Evolutionary conservation across 495 filamentous ascomycete genomes (phyloP).

Genomic region (Talaromyces trachyspermus): DNA sequence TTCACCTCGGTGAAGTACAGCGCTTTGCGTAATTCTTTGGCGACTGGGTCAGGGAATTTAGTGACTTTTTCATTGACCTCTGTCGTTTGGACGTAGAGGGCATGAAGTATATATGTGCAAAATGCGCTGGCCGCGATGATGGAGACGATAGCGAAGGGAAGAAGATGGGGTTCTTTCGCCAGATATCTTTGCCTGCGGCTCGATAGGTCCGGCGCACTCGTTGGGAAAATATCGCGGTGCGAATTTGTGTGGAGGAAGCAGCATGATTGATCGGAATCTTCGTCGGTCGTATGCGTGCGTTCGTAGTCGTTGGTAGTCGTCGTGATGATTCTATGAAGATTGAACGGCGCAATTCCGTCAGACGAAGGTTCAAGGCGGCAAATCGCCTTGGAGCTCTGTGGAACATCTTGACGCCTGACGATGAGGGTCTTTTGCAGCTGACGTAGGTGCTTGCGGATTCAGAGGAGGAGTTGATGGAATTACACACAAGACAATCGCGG

Average conservation of each 20-base stretch:
- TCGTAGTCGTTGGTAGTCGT: neutral
- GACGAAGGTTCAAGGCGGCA: slow-evolving; percentile 2
- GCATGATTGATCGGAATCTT: neutral
- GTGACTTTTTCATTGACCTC: slow-evolving; percentile 59
- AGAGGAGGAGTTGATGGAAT: neutral
- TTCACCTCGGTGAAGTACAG: slow-evolving; percentile 77
- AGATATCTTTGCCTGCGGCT: slow-evolving; percentile 35
- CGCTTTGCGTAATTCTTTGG: slow-evolving; percentile 72
- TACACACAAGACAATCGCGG: neutral
- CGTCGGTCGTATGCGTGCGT: slow-evolving; percentile 22
- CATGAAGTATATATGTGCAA: slow-evolving; percentile 30
- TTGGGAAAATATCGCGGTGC: slow-evolving; percentile 20
- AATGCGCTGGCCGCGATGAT: slow-evolving; percentile 30
- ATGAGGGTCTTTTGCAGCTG: no score
- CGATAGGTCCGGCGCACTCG: slow-evolving; percentile 26
- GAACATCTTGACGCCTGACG: neutral
- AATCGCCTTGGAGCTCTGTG: neutral
- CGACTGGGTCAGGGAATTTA: slow-evolving; percentile 73
- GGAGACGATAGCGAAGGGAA: slow-evolving; percentile 42
- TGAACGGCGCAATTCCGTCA: neutral
- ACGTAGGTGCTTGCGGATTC: neutral
- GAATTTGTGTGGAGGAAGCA: neutral
- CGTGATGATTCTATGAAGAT: neutral
- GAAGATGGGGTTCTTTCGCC: slow-evolving; percentile 40
- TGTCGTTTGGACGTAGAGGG: slow-evolving; percentile 54